Evolutionary conservation across 192 early-diverging fungal genomes (phyloP).

Genomic region (Linnemannia elongata): DNA sequence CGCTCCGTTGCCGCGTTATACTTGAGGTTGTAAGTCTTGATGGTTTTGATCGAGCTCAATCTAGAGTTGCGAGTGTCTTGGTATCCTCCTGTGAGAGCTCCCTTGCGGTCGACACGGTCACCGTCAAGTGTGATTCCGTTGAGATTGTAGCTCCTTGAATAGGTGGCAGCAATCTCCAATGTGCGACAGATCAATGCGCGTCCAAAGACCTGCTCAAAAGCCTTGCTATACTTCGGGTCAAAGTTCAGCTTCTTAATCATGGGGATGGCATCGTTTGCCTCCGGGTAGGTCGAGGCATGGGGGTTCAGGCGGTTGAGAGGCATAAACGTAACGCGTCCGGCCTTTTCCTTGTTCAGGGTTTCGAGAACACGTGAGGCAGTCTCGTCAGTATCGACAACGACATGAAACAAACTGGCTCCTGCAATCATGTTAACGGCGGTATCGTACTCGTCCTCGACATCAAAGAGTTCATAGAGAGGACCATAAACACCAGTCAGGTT

Average conservation of each 20-base stretch:
- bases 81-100: conserved; percentile 93
- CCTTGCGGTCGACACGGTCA: conserved; percentile 93
- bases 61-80: conserved; percentile 80
- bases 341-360: conserved; percentile 66
- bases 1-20: conserved; percentile 59
- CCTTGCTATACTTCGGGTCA: conserved; percentile 76
- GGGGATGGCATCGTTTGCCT: conserved; percentile 80
- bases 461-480: conserved; percentile 92
- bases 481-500: conserved; percentile 87
- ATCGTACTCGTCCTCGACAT: conserved; percentile 85
- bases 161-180: conserved; percentile 83
- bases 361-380: conserved; percentile 86
- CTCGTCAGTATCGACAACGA: conserved; percentile 96
- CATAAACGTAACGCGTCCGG: conserved; percentile 95
- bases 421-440: conserved; percentile 93
- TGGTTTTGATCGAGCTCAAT: conserved; percentile 76
- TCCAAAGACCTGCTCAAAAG: conserved; percentile 93
- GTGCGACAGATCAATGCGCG: conserved; percentile 89
- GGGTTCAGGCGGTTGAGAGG: conserved; percentile 91
- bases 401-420: conserved; percentile 90
- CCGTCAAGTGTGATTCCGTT: conserved; percentile 93
- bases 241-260: conserved; percentile 86
- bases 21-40: conserved; percentile 64
- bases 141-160: conserved; percentile 81
- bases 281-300: conserved; percentile 69